Evolutionary conservation across 2,329 filamentous ascomycete genomes (phyloP).

Genomic region (Aspergillus glaucus): DNA sequence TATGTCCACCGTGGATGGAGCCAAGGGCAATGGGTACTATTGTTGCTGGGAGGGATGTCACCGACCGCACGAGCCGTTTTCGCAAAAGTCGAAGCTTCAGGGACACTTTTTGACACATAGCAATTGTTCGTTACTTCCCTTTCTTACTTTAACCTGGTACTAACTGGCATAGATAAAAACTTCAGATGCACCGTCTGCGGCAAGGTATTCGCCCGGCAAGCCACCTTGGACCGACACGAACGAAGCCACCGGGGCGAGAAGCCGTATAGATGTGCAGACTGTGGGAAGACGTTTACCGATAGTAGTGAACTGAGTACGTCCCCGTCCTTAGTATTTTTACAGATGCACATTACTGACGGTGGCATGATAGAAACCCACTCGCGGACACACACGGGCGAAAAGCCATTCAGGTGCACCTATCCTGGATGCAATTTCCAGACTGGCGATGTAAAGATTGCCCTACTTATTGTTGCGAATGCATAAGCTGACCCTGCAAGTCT

Average conservation of each 20-base stretch:
- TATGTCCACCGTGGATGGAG: conserved; percentile 32
- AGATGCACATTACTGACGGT: conserved; percentile 12
- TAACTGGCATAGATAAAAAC: conserved; percentile 31
- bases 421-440: conserved; percentile 40
- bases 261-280: conserved; percentile 36
- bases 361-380: conserved; percentile 35
- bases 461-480: background rate
- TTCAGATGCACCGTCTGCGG: conserved; percentile 37
- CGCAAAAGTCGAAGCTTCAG: conserved; percentile 41
- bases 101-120: conserved; percentile 41
- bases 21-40: conserved; percentile 38
- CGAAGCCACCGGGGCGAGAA: conserved; percentile 41
- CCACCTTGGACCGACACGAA: conserved; percentile 39
- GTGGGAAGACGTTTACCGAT: conserved; percentile 39
- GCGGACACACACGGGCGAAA: conserved; percentile 38
- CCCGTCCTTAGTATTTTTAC: background rate
- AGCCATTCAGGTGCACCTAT: conserved; percentile 38
- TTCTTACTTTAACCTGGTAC: background rate
- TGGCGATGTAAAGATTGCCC: conserved; percentile 32
- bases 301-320: conserved; percentile 39
- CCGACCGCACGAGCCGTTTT: conserved; percentile 38
- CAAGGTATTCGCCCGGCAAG: conserved; percentile 38
- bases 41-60: conserved; percentile 40
- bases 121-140: conserved; percentile 30
- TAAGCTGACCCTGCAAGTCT: conserved; percentile 21